Evolutionary conservation across 441 rosid species (phyloP).

Genomic region (Macaranga tanarius): DNA sequence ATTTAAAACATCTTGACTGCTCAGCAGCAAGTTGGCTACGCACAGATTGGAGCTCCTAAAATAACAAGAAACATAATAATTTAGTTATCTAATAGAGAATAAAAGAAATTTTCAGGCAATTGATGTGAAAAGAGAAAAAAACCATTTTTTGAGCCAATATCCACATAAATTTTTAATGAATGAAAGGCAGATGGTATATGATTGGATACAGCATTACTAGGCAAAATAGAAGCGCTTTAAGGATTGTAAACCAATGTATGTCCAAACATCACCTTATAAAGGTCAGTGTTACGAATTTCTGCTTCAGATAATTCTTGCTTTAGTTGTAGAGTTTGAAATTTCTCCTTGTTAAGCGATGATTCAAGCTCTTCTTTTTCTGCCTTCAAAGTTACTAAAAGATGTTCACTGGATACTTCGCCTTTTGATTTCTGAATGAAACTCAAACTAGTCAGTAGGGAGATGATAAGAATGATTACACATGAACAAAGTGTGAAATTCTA

Average conservation of each 20-base stretch:
- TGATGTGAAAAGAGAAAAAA: neutral
- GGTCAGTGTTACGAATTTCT: slow-evolving; percentile 69
- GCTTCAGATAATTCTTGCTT: slow-evolving; percentile 82
- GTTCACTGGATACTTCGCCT: slow-evolving; percentile 48
- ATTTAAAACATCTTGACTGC: slow-evolving; percentile 95
- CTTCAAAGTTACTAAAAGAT: slow-evolving; percentile 52
- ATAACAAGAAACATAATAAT: slow-evolving; percentile 3
- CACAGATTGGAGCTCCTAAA: slow-evolving; percentile 90
- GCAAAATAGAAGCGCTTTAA: neutral
- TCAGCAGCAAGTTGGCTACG: slow-evolving; percentile 94
- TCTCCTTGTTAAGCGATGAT: slow-evolving; percentile 71
- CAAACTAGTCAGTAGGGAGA: slow-evolving; percentile 12
- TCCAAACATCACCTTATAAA: slow-evolving; percentile 62
- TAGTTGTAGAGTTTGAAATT: slow-evolving; percentile 57
- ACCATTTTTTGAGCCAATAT: neutral
- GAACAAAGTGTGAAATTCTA: neutral
- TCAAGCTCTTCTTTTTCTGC: slow-evolving; percentile 83
- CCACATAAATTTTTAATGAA: neutral
- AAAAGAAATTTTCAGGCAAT: neutral
- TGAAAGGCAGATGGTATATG: neutral
- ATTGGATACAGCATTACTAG: neutral
- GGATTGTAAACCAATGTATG: slow-evolving; percentile 3
- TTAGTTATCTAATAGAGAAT: neutral
- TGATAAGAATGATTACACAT: neutral
- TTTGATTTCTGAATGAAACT: slow-evolving; percentile 48